Conservation (phyloP, 768 basidiomycete species). For the Cubamyces lactineus region DNA sequence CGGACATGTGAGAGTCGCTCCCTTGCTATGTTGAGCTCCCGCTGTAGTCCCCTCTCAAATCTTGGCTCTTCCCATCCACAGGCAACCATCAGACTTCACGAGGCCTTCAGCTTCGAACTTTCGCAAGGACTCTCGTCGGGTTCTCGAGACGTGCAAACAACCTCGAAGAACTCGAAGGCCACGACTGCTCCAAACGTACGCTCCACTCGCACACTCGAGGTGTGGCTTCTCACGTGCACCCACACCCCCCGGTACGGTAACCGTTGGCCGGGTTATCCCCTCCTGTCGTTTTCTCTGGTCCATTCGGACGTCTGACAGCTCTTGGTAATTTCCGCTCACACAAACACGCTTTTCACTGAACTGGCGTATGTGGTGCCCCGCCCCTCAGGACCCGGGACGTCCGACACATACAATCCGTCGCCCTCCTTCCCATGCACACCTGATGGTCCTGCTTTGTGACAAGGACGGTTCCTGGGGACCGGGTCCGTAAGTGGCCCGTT, state of each 20-base stretch:
- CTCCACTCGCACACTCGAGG: conserved; percentile 9
- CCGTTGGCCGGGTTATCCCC: not conserved
- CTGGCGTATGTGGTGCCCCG: not conserved
- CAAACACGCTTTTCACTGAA: not conserved
- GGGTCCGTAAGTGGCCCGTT: not conserved
- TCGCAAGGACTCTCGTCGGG: not conserved
- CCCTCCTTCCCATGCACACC: conserved; percentile 7
- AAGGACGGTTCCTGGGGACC: not conserved
- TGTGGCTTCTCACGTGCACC: conserved; percentile 1
- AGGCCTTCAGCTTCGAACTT: not conserved
- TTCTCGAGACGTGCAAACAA: conserved; percentile 1
- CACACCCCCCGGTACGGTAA: not conserved
- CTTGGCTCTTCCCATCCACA: not conserved
- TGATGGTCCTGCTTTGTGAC: not conserved
- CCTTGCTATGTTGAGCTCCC: too few species aligned
- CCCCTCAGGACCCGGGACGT: not conserved
- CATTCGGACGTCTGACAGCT: not conserved
- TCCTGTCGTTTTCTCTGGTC: conserved; percentile 11
- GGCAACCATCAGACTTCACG: not conserved
- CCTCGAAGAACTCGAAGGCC: not conserved
- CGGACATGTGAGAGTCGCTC: too few species aligned
- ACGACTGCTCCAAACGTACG: not conserved
- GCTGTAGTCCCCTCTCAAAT: not conserved
- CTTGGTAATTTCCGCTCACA: conserved; percentile 2
- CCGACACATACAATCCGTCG: not conserved